phyloP scores from a whole-genome alignment of 2,329 filamentous ascomycete species.

The Aspergillus pseudotamarii region DNA sequence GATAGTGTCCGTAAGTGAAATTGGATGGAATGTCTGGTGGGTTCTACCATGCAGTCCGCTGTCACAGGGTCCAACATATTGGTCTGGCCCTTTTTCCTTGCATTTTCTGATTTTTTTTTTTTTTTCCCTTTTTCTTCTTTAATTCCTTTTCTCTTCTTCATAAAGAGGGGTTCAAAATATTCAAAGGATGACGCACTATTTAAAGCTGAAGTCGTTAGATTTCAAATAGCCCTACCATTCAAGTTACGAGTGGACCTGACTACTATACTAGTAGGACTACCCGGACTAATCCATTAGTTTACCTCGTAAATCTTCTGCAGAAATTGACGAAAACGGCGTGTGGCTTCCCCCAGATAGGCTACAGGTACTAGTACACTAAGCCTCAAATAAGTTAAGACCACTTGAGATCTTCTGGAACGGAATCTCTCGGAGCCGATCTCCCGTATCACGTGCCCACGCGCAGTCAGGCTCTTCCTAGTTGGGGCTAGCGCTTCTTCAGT shows the following conservation, averaged over 20 bases:
- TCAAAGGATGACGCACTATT: background rate
- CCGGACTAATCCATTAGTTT: no score
- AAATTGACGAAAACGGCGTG: constrained; percentile 9
- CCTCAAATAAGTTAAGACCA: background rate
- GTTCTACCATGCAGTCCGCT: constrained; percentile 1
- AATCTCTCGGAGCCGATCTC: constrained; percentile 12
- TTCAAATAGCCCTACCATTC: background rate
- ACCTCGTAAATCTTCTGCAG: background rate
- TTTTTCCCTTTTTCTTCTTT: background rate
- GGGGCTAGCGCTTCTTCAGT: background rate
- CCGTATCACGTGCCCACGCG: constrained; percentile 15
- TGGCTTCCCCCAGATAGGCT: background rate
- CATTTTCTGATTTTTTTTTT: no score
- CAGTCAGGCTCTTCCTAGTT: background rate
- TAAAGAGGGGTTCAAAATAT: background rate
- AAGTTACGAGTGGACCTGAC: background rate
- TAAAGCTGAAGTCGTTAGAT: background rate
- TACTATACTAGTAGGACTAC: background rate
- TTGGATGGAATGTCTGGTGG: constrained; percentile 12
- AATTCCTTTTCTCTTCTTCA: background rate
- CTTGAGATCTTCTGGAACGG: constrained; percentile 7
- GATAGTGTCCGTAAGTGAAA: constrained; percentile 12
- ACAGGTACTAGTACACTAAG: background rate
- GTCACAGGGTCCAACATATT: constrained; percentile 8
- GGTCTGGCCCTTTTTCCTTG: background rate